Conservation (phyloP, 2,329 filamentous ascomycete species). For the Cadophora malorum region DNA sequence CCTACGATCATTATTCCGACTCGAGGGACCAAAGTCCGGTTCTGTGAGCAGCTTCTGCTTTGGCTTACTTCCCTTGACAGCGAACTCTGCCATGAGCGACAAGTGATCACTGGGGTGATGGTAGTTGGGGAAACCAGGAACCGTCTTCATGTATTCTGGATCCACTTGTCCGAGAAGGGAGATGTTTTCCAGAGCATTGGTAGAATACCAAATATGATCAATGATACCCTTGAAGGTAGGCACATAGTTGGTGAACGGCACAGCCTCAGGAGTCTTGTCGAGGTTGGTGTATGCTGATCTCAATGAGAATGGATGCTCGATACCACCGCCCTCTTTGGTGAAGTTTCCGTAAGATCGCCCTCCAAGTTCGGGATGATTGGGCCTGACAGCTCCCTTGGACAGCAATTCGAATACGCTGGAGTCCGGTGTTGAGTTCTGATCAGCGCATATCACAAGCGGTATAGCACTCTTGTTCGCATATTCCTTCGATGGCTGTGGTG, state of each 20-base stretch:
- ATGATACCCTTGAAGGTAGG: slow-evolving; percentile 91
- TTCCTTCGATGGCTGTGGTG: slow-evolving; percentile 77
- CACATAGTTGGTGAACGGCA: slow-evolving; percentile 96
- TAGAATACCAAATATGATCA: slow-evolving; percentile 98
- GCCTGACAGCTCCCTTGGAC: slow-evolving; percentile 77
- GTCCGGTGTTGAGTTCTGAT: slow-evolving; percentile 90
- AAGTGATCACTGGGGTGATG: slow-evolving; percentile 79
- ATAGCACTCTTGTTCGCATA: slow-evolving; percentile 88
- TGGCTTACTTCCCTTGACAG: slow-evolving; percentile 67
- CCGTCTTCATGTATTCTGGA: slow-evolving; percentile 71
- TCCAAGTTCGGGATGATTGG: slow-evolving; percentile 80
- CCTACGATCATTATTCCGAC: slow-evolving; percentile 35
- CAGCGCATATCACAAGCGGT: slow-evolving; percentile 88
- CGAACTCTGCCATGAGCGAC: slow-evolving; percentile 71
- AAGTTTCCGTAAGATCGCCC: slow-evolving; percentile 91
- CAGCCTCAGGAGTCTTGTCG: slow-evolving; percentile 80
- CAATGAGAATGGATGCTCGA: slow-evolving; percentile 92
- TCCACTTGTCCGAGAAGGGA: slow-evolving; percentile 74
- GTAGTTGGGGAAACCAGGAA: slow-evolving; percentile 77
- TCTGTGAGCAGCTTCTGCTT: slow-evolving; percentile 43
- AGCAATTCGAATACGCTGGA: slow-evolving; percentile 94
- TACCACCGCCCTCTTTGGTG: slow-evolving; percentile 75
- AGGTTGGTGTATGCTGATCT: slow-evolving; percentile 88
- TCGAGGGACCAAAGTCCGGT: slow-evolving; percentile 45
- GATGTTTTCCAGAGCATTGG: slow-evolving; percentile 71